A percentile compares a stretch with the other conserved stretches of the same genome.
These are phyloP conservation scores for Kuraishia ogatae DNA, from an alignment of 805 yeast species.

Conservation along the genomic window DNA sequence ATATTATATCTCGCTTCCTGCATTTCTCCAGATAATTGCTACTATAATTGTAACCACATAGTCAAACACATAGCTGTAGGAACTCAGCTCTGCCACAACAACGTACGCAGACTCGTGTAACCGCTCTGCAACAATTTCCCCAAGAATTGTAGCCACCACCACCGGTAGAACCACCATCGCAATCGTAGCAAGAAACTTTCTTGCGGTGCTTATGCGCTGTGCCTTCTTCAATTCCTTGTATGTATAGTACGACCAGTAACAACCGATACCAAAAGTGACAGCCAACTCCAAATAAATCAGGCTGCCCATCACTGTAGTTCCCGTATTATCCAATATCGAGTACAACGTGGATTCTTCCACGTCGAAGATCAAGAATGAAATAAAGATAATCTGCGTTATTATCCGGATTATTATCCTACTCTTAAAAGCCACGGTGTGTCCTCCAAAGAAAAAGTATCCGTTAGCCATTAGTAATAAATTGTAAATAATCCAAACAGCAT, in stretches of 20 bases:
- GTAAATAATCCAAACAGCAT: slow-evolving; percentile 23
- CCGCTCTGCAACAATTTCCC: slow-evolving; percentile 10
- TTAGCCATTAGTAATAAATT: slow-evolving; percentile 19
- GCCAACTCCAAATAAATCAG: slow-evolving; percentile 17
- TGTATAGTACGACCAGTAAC: slow-evolving; percentile 13
- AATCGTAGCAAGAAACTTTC: slow-evolving; percentile 9
- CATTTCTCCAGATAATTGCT: slow-evolving; percentile 18
- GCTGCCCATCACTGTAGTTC: slow-evolving; percentile 11
- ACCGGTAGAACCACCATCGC: slow-evolving; percentile 11
- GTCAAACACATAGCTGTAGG: slow-evolving; percentile 16
- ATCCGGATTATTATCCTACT: slow-evolving; percentile 10
- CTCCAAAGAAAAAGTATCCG: slow-evolving; percentile 16
- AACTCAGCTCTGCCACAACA: slow-evolving; percentile 12
- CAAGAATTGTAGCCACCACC: slow-evolving; percentile 10
- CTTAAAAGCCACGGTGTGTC: slow-evolving; percentile 8
- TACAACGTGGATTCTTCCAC: slow-evolving; percentile 19
- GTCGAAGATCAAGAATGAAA: slow-evolving; percentile 20
- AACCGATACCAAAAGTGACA: slow-evolving; percentile 8
- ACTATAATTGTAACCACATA: slow-evolving; percentile 13
- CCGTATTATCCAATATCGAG: slow-evolving; percentile 16
- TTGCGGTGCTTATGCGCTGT: slow-evolving; percentile 4
- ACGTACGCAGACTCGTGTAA: slow-evolving; percentile 6
- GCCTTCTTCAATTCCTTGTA: slow-evolving; percentile 8
- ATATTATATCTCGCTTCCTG: not conserved
- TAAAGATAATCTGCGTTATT: slow-evolving; percentile 11